These are phyloP conservation scores for Daldinia decipiens DNA, from an alignment of 495 filamentous ascomycete species.

Conservation along the genomic window DNA sequence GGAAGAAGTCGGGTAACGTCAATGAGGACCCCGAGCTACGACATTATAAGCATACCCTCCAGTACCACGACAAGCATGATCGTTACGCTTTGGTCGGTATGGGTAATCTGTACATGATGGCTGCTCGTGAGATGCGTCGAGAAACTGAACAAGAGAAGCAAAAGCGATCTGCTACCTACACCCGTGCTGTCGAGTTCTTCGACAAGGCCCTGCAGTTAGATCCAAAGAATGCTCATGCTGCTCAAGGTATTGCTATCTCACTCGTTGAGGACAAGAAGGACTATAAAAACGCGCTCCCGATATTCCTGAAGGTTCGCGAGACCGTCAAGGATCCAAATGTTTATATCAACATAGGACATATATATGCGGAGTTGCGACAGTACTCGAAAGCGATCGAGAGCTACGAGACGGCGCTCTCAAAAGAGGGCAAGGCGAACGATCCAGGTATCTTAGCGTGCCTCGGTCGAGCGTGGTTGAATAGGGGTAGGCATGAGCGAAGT, in stretches of 20 bases:
- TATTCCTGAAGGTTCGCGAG: conserved; percentile 88
- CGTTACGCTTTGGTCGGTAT: conserved; percentile 93
- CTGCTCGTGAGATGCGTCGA: conserved; percentile 92
- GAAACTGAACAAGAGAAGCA: conserved; percentile 89
- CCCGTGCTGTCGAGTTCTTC: conserved; percentile 95
- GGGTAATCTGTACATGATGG: conserved; percentile 89
- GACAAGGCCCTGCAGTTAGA: conserved; percentile 96
- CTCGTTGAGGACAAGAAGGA: conserved; percentile 94
- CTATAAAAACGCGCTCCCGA: conserved; percentile 77
- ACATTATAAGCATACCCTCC: conserved; percentile 94
- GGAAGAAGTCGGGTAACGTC: conserved; percentile 80
- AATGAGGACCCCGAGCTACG: conserved; percentile 90
- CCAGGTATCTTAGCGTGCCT: conserved; percentile 87
- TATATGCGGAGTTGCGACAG: conserved; percentile 88
- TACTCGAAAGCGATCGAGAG: conserved; percentile 90
- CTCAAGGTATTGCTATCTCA: conserved; percentile 94
- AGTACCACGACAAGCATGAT: conserved; percentile 95
- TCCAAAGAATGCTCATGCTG: conserved; percentile 91
- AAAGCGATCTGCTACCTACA: conserved; percentile 85
- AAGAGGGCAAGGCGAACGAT: conserved; percentile 79
- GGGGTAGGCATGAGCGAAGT: conserved; percentile 82
- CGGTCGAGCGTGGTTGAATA: conserved; percentile 91
- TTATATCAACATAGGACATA: conserved; percentile 90
- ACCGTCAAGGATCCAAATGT: conserved; percentile 87
- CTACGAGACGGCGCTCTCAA: conserved; percentile 89